These are phyloP conservation scores for Fusarium buxicola DNA, from an alignment of 2,329 filamentous ascomycete genomes.

Conservation along the genomic window DNA sequence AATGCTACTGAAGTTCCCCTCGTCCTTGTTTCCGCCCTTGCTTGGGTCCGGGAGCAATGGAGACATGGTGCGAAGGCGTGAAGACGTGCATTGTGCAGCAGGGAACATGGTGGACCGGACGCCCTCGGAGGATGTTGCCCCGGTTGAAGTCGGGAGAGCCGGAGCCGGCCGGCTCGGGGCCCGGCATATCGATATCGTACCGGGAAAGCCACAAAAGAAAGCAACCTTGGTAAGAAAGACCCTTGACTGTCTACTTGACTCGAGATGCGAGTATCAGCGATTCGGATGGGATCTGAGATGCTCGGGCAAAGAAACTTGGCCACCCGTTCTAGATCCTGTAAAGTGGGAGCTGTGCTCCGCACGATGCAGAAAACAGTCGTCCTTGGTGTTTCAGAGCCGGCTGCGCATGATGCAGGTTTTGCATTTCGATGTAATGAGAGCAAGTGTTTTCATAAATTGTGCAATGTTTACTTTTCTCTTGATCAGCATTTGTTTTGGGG, in stretches of 20 bases:
- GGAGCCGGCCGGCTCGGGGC: conserved; percentile 25
- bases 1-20: conserved; percentile 1
- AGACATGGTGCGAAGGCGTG: background rate
- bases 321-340: conserved; percentile 1
- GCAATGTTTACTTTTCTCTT: conserved; percentile 10
- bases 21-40: conserved; percentile 15
- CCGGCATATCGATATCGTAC: conserved; percentile 2
- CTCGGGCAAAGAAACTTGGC: conserved; percentile 1
- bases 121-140: conserved; percentile 4
- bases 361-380: conserved; percentile 9
- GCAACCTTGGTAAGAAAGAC: too few species aligned
- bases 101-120: conserved; percentile 3
- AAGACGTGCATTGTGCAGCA: conserved; percentile 2
- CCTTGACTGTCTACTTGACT: background rate
- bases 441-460: conserved; percentile 1
- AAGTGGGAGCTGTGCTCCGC: background rate
- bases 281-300: background rate
- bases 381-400: conserved; percentile 31
- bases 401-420: conserved; percentile 29
- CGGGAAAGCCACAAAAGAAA: conserved; percentile 4
- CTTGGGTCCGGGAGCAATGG: background rate
- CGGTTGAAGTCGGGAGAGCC: conserved; percentile 34
- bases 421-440: conserved; percentile 4
- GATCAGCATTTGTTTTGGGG: background rate
- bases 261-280: background rate